Evolutionary conservation across 164 flowering plant species (phyloP), one percentile per base, ranked within the genome.

Genomic region (Berberis vulgaris): DNA sequence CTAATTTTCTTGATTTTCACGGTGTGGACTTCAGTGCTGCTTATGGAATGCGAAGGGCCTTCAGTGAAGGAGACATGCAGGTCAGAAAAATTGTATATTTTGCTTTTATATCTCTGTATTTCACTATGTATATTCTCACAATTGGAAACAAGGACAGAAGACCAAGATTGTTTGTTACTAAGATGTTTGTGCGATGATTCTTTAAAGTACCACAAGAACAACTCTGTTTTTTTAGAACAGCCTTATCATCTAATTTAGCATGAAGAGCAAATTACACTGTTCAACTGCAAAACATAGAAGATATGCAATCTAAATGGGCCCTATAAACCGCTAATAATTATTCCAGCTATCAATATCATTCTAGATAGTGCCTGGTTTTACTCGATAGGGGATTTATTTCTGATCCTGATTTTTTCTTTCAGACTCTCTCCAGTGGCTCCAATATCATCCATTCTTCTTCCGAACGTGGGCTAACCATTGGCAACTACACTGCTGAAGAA

Each of bases 1-100:
- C 92, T 1, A 79, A 63, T 65, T 91, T 89, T 65, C 74, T 81
- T 62, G 87, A 88, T 69, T 81, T 87, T 61, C 77, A 81, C 10
- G 80, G 77, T 39, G 44, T 87, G 73, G 88, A 89, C 73, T 80
- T 89, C 6, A 81, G 76, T 57, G 65, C 76, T 62, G 92, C 63
- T 68, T 81, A 86, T 81, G 95, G 96, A 60, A 85, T 95, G 94
- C 76, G 99, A 71, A 80, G 98, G 72, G 87, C 98, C 45, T 89
- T 72, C 75, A 95, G 99, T 69, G 99, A 91, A 71, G 97, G 99
- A 73, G 99, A 95, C 74, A 88, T 95, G 72, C 81, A 88, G 99
- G 99, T 95, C 66, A 69, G 76, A 73, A 41, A 11, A 58, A 43
- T 11, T 5, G 6, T 8, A 12, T 46, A 9, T 49, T 42, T 2